These are phyloP conservation scores for Rhodotorula graminis DNA, from an alignment of 768 basidiomycete species.

Conservation along the genomic window DNA sequence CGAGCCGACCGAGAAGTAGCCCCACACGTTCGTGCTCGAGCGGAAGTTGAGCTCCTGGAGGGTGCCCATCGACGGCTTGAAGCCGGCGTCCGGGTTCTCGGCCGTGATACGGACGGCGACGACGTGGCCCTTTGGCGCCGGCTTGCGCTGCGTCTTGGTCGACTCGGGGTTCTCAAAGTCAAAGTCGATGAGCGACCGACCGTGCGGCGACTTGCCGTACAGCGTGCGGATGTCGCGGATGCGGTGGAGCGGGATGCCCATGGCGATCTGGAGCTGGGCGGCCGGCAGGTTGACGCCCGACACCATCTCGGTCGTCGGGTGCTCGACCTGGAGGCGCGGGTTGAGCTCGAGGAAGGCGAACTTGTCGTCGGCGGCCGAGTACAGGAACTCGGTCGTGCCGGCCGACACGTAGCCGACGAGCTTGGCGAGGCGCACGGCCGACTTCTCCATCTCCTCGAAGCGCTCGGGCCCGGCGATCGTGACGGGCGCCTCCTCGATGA, in stretches of 20 bases:
- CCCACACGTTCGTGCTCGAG: conserved; percentile 98
- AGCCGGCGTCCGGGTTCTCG: conserved; percentile 98
- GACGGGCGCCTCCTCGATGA: conserved; percentile 98
- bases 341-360: conserved; percentile 99
- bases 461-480: conserved; percentile 88
- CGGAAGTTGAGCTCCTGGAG: conserved; percentile 99
- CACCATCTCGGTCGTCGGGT: conserved; percentile 99
- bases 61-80: conserved; percentile 89
- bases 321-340: conserved; percentile 98
- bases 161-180: conserved; percentile 87
- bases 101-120: conserved; percentile 98
- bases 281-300: conserved; percentile 96
- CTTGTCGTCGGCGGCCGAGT: conserved; percentile 83
- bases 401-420: conserved; percentile 98
- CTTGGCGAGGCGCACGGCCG: conserved; percentile 97
- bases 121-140: conserved; percentile 94
- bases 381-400: conserved; percentile 77
- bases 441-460: conserved; percentile 97
- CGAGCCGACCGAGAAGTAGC: conserved; percentile 94
- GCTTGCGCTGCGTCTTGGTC: conserved; percentile 83
- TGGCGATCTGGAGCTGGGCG: conserved; percentile 92
- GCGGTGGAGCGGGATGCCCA: conserved; percentile 94
- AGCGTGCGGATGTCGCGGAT: conserved; percentile 93
- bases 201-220: conserved; percentile 88
- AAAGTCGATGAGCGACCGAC: conserved; percentile 88